A percentile compares a stretch with the other conserved stretches of the same genome.
These are phyloP conservation scores for Apiospora rasikravindrae DNA, from an alignment of 2,329 filamentous ascomycete species.

Conservation along the genomic window DNA sequence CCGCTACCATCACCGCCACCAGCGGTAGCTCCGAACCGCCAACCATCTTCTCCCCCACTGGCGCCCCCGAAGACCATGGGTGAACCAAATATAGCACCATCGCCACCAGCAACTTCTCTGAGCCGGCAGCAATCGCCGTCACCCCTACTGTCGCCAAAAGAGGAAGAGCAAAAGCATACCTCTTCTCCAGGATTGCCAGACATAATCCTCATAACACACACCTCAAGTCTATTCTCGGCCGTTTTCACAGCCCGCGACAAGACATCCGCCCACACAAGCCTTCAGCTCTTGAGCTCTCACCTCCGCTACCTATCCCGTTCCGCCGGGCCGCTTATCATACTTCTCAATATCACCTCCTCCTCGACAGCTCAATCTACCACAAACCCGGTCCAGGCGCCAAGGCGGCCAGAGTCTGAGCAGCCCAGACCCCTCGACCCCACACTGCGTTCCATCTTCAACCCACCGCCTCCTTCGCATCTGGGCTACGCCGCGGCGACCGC, in stretches of 20 bases:
- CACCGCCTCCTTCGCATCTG: slow-evolving; percentile 32
- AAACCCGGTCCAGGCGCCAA: slow-evolving; percentile 15
- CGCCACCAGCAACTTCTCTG: slow-evolving; percentile 12
- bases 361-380: neutral
- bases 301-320: slow-evolving; percentile 52
- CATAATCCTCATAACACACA: slow-evolving; percentile 61
- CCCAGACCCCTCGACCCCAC: slow-evolving; percentile 45
- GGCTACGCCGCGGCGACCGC: slow-evolving; percentile 2
- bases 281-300: slow-evolving; percentile 54
- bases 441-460: slow-evolving; percentile 56
- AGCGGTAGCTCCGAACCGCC: slow-evolving; percentile 15
- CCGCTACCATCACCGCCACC: neutral
- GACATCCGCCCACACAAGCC: slow-evolving; percentile 51
- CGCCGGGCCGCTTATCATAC: slow-evolving; percentile 54
- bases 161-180: slow-evolving; percentile 22
- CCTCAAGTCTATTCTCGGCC: slow-evolving; percentile 55
- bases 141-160: neutral
- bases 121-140: neutral
- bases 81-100: slow-evolving; percentile 33
- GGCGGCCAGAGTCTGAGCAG: slow-evolving; percentile 18
- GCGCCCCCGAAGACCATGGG: slow-evolving; percentile 18
- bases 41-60: neutral
- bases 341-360: slow-evolving; percentile 50
- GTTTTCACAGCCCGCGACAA: slow-evolving; percentile 57
- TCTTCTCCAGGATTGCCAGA: slow-evolving; percentile 39